Percentiles rank a stretch among this genome's conserved stretches.
phyloP scores from a whole-genome alignment of 2,329 filamentous ascomycete species.

The Periconia macrospinosa region DNA sequence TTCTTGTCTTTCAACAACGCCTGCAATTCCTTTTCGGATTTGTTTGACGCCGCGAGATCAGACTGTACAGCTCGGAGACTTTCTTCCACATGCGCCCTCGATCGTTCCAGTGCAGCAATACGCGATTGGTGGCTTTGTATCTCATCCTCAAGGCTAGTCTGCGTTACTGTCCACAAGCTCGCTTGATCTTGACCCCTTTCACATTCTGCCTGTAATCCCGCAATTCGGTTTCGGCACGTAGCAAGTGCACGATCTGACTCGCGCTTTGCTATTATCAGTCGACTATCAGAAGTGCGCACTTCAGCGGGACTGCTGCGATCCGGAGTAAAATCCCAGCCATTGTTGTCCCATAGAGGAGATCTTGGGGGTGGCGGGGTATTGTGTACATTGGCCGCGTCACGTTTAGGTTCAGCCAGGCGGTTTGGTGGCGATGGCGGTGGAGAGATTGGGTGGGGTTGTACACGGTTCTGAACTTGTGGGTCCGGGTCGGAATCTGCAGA shows the following conservation, averaged over 20 bases:
- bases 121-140: constrained; percentile 31
- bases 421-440: constrained; percentile 39
- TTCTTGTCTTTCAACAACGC: constrained; percentile 27
- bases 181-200: constrained; percentile 27
- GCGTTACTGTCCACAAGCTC: constrained; percentile 18
- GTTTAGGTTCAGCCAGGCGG: constrained; percentile 17
- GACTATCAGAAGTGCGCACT: constrained; percentile 36
- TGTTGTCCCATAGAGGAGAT: constrained; percentile 26
- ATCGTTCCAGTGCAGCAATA: constrained; percentile 31
- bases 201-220: constrained; percentile 35
- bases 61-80: constrained; percentile 23
- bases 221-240: constrained; percentile 38
- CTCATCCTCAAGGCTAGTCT: constrained; percentile 26
- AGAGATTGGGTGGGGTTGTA: constrained; percentile 29
- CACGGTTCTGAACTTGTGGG: constrained; percentile 18
- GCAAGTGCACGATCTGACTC: constrained; percentile 42
- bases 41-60: constrained; percentile 20
- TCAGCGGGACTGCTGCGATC: constrained; percentile 20
- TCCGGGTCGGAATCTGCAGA: constrained; percentile 29
- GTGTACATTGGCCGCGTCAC: constrained; percentile 16
- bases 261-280: constrained; percentile 39
- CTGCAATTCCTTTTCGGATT: constrained; percentile 22
- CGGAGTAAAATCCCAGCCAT: constrained; percentile 23
- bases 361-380: constrained; percentile 25
- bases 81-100: constrained; percentile 23